Evolutionary conservation across 768 basidiomycete species (phyloP).

Genomic region (Lactarius hengduanensis): DNA sequence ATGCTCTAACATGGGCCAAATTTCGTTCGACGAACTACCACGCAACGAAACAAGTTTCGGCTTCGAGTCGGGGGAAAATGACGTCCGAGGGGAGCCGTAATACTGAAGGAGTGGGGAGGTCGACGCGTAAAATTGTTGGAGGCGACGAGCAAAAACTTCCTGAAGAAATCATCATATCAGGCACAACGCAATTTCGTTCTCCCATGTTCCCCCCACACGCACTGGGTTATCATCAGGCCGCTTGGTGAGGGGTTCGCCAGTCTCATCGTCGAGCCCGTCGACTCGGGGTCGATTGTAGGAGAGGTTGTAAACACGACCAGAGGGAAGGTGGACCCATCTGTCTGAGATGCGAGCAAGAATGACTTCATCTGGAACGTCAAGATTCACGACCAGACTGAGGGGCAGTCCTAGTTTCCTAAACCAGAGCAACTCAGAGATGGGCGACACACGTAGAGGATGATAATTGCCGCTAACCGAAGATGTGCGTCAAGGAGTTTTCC

Average conservation of each 20-base stretch:
- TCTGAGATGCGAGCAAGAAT: slow-evolving; percentile 87
- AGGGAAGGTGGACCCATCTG: slow-evolving; percentile 85
- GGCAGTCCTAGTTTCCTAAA: slow-evolving; percentile 59
- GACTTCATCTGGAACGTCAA: slow-evolving; percentile 85
- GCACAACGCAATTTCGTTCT: slow-evolving; percentile 12
- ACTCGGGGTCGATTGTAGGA: slow-evolving; percentile 84
- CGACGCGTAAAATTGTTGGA: slow-evolving; percentile 72
- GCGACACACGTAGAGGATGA: neutral
- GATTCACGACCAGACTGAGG: slow-evolving; percentile 77
- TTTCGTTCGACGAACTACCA: slow-evolving; percentile 82
- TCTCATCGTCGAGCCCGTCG: slow-evolving; percentile 78
- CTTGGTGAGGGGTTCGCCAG: slow-evolving; percentile 84
- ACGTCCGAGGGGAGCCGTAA: slow-evolving; percentile 47
- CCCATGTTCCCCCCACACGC: slow-evolving; percentile 33
- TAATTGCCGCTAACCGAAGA: slow-evolving; percentile 51
- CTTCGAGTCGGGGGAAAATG: slow-evolving; percentile 31
- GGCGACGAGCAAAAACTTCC: slow-evolving; percentile 77
- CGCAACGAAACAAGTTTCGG: slow-evolving; percentile 58
- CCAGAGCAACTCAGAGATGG: neutral
- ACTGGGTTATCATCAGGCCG: slow-evolving; percentile 90
- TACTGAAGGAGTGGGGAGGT: slow-evolving; percentile 81
- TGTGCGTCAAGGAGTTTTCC: slow-evolving; percentile 75
- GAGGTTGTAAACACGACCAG: slow-evolving; percentile 87
- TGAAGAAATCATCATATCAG: slow-evolving; percentile 34
- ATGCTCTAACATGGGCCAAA: slow-evolving; percentile 80